These are phyloP conservation scores for Globisporangium acanthophoron DNA, from an alignment of 352 stramenopile genomes.

Conservation along the genomic window DNA sequence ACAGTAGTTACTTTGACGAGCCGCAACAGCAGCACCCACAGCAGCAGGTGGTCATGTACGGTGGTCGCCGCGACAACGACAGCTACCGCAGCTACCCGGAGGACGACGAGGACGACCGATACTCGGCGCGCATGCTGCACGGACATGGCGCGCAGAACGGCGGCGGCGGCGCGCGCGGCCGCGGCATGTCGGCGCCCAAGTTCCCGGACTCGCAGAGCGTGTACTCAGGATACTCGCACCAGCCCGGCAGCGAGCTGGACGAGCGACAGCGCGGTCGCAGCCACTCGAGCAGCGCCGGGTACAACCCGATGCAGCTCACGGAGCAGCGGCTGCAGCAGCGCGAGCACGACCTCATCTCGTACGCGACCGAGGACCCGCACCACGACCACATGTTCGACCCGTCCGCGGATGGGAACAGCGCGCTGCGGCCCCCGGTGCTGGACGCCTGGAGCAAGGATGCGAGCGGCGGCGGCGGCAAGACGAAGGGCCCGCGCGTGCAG, in stretches of 20 bases:
- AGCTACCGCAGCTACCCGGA: constrained; percentile 22
- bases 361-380: constrained; percentile 43
- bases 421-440: constrained; percentile 1
- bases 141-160: not conserved
- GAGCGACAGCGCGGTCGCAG: constrained; percentile 10
- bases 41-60: constrained; percentile 1
- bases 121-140: constrained; percentile 10
- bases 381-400: constrained; percentile 17
- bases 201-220: constrained; percentile 14
- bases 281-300: constrained; percentile 15
- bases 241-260: constrained; percentile 5
- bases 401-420: constrained; percentile 1
- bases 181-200: constrained; percentile 1
- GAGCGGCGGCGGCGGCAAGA: not conserved
- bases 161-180: not conserved
- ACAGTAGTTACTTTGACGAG: constrained; percentile 18
- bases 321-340: constrained; percentile 60
- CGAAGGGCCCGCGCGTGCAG: constrained; percentile 26
- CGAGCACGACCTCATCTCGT: constrained; percentile 59
- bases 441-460: constrained; percentile 10
- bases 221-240: constrained; percentile 32
- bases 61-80: not conserved
- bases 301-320: constrained; percentile 46
- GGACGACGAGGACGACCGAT: constrained; percentile 27
- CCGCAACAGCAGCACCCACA: constrained; percentile 8